phyloP scores from a whole-genome alignment of 768 basidiomycete species.

The Multifurca ochricompacta region DNA sequence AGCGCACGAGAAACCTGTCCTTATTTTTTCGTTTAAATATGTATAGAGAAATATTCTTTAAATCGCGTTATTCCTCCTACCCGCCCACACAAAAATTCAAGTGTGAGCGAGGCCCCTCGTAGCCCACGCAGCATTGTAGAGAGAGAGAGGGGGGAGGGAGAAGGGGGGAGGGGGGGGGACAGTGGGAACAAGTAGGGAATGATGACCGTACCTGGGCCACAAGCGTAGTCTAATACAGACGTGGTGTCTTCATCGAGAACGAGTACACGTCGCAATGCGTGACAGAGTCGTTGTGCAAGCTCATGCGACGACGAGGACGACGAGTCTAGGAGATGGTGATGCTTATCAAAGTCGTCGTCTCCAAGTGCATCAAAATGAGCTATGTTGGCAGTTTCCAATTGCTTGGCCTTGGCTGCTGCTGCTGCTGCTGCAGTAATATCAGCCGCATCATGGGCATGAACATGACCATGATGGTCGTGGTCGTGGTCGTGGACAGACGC shows the following conservation, averaged over 20 bases:
- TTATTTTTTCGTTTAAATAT: too few relatives aligned
- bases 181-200: too few relatives aligned
- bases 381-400: conserved; percentile 8
- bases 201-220: conserved; percentile 7
- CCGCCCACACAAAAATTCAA: too few relatives aligned
- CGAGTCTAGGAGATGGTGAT: not conserved
- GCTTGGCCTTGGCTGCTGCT: too few relatives aligned
- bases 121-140: too few relatives aligned
- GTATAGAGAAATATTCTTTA: too few relatives aligned
- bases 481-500: not conserved
- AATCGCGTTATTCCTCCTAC: too few relatives aligned
- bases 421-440: not conserved
- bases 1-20: conserved; percentile 59
- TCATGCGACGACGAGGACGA: too few relatives aligned
- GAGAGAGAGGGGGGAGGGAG: not conserved
- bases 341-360: conserved; percentile 3
- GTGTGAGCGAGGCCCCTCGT: too few relatives aligned
- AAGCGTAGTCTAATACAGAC: conserved; percentile 10
- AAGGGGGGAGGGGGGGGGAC: not conserved
- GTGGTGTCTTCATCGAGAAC: conserved; percentile 4
- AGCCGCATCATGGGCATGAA: not conserved
- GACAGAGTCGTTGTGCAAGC: not conserved
- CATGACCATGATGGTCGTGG: not conserved
- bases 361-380: conserved; percentile 6
- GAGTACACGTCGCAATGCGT: not conserved